These are phyloP conservation scores for Lunularia cruciata DNA, from an alignment of 225 moss, liverwort and hornwort species.

Conservation along the genomic window DNA sequence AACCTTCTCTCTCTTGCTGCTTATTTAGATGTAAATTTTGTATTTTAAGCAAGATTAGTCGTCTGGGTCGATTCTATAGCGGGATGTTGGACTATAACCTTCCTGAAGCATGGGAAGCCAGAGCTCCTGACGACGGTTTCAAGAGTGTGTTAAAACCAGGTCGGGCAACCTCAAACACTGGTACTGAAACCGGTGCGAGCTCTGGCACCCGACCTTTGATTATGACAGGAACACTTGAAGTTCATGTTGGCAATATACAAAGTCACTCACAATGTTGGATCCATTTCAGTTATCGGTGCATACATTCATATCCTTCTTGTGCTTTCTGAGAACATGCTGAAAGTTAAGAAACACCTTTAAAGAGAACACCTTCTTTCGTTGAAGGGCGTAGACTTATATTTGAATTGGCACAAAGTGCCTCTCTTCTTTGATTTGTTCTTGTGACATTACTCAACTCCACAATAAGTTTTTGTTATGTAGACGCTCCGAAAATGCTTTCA, in stretches of 20 bases:
- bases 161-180: not conserved
- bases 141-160: not conserved
- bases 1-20: not conserved
- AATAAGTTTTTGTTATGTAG: too few relatives aligned
- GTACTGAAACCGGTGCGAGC: not conserved
- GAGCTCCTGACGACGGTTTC: not conserved
- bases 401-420: too few relatives aligned
- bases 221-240: not conserved
- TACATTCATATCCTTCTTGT: too few relatives aligned
- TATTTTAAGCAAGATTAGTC: conserved; percentile 4
- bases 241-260: conserved; percentile 3
- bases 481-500: too few relatives aligned
- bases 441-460: too few relatives aligned
- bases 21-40: conserved; percentile 17
- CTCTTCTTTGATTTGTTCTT: too few relatives aligned
- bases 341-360: not conserved
- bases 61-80: not conserved
- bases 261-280: not conserved
- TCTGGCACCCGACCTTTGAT: not conserved
- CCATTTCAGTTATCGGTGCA: too few relatives aligned
- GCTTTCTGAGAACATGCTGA: not conserved
- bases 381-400: too few relatives aligned
- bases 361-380: too few relatives aligned
- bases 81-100: not conserved
- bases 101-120: not conserved